phyloP scores from a whole-genome alignment of 2,329 filamentous ascomycete genomes.

The Pyrenophora seminiperda region DNA sequence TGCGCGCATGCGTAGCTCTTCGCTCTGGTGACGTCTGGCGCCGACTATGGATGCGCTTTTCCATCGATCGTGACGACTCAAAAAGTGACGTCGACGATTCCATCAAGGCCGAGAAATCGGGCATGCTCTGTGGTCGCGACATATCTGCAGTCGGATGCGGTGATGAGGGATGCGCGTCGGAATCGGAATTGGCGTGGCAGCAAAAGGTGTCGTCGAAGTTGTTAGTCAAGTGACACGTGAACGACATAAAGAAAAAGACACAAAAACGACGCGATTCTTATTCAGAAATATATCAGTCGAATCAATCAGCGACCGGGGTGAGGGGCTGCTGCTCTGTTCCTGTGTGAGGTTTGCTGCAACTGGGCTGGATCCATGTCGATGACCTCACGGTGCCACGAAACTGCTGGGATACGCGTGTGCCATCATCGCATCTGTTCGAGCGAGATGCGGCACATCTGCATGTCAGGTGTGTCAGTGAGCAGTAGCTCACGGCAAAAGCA shows the following conservation, averaged over 20 bases:
- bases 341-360: conserved; percentile 23
- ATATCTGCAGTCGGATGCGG: conserved; percentile 16
- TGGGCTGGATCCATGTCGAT: conserved; percentile 42
- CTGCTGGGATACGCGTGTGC: conserved; percentile 13
- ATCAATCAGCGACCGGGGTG: neutral
- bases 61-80: conserved; percentile 24
- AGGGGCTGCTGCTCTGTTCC: conserved; percentile 18
- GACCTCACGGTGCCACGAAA: conserved; percentile 35
- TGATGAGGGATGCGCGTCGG: neutral
- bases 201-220: conserved; percentile 17
- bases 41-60: conserved; percentile 29
- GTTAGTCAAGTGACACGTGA: conserved; percentile 12
- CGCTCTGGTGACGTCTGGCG: conserved; percentile 30
- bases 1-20: conserved; percentile 27
- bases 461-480: conserved; percentile 1
- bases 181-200: conserved; percentile 8
- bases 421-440: conserved; percentile 10
- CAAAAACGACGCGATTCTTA: neutral
- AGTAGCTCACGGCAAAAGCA: conserved; percentile 12
- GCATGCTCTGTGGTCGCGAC: conserved; percentile 44
- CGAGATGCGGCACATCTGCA: conserved; percentile 1
- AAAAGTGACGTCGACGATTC: conserved; percentile 34
- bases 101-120: conserved; percentile 41
- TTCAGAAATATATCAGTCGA: conserved; percentile 10
- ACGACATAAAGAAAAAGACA: conserved; percentile 15